These are phyloP conservation scores for Afroboletus lepidellus DNA, from an alignment of 1,284 basidiomycete genomes.

Conservation along the genomic window DNA sequence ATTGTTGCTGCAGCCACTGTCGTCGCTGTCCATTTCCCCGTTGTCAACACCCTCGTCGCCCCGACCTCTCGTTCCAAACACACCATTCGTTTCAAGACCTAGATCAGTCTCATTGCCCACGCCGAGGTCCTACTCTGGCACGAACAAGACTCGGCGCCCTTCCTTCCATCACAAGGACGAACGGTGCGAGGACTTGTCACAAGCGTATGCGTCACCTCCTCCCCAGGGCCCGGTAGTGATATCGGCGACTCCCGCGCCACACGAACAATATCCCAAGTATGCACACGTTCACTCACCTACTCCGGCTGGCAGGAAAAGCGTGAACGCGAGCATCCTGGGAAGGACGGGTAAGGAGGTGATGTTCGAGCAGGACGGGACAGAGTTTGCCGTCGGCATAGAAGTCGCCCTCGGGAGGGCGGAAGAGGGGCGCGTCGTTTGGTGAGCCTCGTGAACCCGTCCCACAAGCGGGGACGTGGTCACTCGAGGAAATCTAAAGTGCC, in stretches of 20 bases:
- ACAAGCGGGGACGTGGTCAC: neutral
- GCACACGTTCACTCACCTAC: conserved; percentile 24
- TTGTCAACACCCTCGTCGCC: neutral
- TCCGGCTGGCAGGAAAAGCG: conserved; percentile 14
- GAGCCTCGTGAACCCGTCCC: conserved; percentile 6
- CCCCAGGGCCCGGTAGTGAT: conserved; percentile 30
- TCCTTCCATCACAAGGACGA: conserved; percentile 16
- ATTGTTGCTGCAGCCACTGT: conserved; percentile 31
- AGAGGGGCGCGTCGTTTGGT: conserved; percentile 33
- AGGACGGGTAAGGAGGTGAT: conserved; percentile 22
- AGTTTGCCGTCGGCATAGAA: conserved; percentile 32
- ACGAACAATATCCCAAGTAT: conserved; percentile 28
- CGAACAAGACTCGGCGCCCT: conserved; percentile 13
- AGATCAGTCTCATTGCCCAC: conserved; percentile 27
- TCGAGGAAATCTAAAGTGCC: conserved; percentile 5
- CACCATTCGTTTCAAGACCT: conserved; percentile 20
- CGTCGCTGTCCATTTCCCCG: conserved; percentile 16
- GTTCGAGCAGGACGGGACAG: conserved; percentile 31
- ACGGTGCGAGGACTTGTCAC: conserved; percentile 30
- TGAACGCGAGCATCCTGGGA: conserved; percentile 12
- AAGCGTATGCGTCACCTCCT: conserved; percentile 30
- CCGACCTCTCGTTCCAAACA: conserved; percentile 11
- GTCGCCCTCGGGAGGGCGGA: conserved; percentile 35
- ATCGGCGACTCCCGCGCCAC: conserved; percentile 15
- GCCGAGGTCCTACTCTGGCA: neutral